Conservation (phyloP, 305 asterid species). For the Nicotiana rustica region DNA sequence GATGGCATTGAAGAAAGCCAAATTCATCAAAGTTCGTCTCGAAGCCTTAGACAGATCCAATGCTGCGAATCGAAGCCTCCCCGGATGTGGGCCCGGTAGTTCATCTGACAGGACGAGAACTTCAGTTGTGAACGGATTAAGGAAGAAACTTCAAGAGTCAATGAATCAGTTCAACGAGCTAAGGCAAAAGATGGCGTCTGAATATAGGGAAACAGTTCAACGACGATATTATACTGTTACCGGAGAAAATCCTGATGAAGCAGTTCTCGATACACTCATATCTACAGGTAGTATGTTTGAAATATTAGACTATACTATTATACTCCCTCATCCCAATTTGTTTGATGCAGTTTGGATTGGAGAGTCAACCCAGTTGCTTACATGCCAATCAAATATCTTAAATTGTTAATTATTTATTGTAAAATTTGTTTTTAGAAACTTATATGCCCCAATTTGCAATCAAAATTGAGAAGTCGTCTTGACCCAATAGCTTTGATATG, state of each 20-base stretch:
- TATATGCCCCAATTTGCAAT: no score
- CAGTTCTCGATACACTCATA: constrained; percentile 37
- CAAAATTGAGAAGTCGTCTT: background rate
- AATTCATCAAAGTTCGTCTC: constrained; percentile 61
- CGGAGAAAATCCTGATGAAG: constrained; percentile 42
- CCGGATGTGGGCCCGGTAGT: constrained; percentile 81
- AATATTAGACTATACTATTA: no score
- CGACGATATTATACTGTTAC: constrained; percentile 44
- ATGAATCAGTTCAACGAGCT: constrained; percentile 45
- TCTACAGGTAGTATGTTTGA: constrained; percentile 24
- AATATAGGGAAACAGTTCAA: constrained; percentile 45
- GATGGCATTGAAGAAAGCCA: constrained; percentile 63
- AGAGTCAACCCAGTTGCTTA: no score
- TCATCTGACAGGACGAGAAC: constrained; percentile 51
- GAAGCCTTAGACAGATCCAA: constrained; percentile 69
- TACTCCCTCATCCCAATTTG: no score
- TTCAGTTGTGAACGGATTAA: constrained; percentile 43
- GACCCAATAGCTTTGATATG: background rate
- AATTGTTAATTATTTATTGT: no score
- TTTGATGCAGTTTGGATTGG: no score
- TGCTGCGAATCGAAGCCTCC: constrained; percentile 62
- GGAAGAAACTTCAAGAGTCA: constrained; percentile 44
- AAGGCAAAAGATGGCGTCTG: constrained; percentile 43
- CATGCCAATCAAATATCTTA: no score
- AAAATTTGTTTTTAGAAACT: no score